phyloP scores from a whole-genome alignment of 148 eudicot species.

The Camellia granthamiana region DNA sequence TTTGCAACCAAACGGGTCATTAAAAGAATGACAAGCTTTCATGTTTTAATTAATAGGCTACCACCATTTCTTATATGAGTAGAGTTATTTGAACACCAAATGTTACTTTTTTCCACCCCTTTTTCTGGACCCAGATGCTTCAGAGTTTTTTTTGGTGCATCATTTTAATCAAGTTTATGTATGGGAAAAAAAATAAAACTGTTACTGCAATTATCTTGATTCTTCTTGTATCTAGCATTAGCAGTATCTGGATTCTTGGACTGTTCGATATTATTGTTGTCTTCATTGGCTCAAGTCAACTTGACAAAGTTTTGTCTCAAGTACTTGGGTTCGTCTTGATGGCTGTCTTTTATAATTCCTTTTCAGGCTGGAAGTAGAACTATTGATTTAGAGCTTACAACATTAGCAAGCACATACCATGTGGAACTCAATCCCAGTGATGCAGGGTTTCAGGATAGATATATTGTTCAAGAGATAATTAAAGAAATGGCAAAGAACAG shows the following conservation, averaged over 20 bases:
- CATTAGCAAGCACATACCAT: conserved; percentile 84
- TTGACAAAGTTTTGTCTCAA: not conserved
- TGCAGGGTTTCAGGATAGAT: conserved; percentile 96
- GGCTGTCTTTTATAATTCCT: not conserved
- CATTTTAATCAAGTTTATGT: not conserved
- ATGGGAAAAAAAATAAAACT: not conserved
- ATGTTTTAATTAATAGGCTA: not conserved
- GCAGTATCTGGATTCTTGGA: not conserved
- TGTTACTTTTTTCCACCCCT: not conserved
- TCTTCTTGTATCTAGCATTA: not conserved
- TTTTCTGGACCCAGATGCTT: not conserved
- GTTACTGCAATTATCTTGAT: not conserved
- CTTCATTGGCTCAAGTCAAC: not conserved
- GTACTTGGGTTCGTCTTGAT: not conserved
- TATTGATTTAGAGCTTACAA: conserved; percentile 87
- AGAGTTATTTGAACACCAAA: not conserved
- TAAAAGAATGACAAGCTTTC: not conserved
- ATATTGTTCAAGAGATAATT: conserved; percentile 91
- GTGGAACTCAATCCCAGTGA: conserved; percentile 94
- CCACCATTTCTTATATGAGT: too few relatives aligned
- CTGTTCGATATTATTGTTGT: not conserved
- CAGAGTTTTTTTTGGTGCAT: not conserved
- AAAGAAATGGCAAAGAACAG: conserved; percentile 99
- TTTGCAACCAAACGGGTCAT: not conserved
- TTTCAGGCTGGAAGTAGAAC: conserved; percentile 84